phyloP scores from a whole-genome alignment of 2,329 filamentous ascomycete species.

The Pseudofabraea citricarpa region DNA sequence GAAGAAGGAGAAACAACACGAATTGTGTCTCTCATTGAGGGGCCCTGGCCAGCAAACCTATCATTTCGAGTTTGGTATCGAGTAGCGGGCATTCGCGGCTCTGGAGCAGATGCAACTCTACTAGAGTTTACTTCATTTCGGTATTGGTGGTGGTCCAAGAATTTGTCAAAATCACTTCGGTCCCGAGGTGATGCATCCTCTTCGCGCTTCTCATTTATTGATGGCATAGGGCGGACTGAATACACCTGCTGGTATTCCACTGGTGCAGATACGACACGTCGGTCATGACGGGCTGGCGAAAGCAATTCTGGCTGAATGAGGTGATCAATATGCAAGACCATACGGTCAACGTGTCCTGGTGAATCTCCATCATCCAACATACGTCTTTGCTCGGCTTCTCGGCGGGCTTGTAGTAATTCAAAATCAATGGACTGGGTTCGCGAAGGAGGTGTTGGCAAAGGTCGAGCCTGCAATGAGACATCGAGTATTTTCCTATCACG shows the following conservation, averaged over 20 bases:
- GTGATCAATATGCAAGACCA: slow-evolving; percentile 55
- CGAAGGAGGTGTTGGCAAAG: slow-evolving; percentile 25
- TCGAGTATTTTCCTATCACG: slow-evolving; percentile 8
- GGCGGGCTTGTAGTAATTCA: slow-evolving; percentile 24
- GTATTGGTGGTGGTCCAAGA: slow-evolving; percentile 8
- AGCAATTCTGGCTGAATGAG: slow-evolving; percentile 44
- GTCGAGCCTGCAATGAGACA: slow-evolving; percentile 18
- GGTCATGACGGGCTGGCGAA: slow-evolving; percentile 22
- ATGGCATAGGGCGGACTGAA: slow-evolving; percentile 16
- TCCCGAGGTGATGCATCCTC: slow-evolving; percentile 17
- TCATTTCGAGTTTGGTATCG: slow-evolving; percentile 7
- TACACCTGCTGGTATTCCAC: slow-evolving; percentile 11
- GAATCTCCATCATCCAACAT: slow-evolving; percentile 28
- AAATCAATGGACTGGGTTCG: slow-evolving; percentile 23
- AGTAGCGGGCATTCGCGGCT: slow-evolving; percentile 9
- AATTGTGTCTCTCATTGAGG: slow-evolving; percentile 19
- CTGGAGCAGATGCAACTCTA: slow-evolving; percentile 26
- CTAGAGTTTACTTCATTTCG: slow-evolving; percentile 12
- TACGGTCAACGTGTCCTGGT: slow-evolving; percentile 47
- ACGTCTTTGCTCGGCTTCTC: slow-evolving; percentile 23
- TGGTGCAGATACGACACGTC: slow-evolving; percentile 43
- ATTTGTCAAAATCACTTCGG: slow-evolving; percentile 7
- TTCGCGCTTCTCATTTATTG: slow-evolving; percentile 20
- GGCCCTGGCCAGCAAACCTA: slow-evolving; percentile 7
- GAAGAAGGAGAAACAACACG: slow-evolving; percentile 23